Base-by-base conservation (phyloP, 768 basidiomycete species). In the Cantharellus anzutake region DNA sequence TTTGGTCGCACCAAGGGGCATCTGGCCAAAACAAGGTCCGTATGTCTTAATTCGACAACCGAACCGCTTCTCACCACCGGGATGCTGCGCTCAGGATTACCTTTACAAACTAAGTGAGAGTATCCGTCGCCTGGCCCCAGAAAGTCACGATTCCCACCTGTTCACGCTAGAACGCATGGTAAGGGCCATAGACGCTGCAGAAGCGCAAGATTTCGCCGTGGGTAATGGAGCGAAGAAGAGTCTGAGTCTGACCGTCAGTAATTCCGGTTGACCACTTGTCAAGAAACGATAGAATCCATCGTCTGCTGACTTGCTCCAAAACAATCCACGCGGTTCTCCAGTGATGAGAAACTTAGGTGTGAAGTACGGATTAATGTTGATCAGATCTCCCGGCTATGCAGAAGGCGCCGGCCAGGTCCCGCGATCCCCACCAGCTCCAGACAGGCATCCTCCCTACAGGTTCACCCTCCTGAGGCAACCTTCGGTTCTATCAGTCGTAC, bases 11-110 rank as follows among this genome's bases (percentile, higher is more conserved):
- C 0, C 76, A 80, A 0, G 93, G 93, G 0, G 91, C 92, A 0
- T 96, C 92, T 0, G 93, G 93, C 0, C 78, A 73, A 2, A 98
- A 98, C 73, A 93, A 91, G 74, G 91, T 86, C 41, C 39, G 68
- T 59, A 2, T 7, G 4, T 42, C 44, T 4, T 41, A 41, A 37
- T 11, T 48, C 44, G 11, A 11, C 44, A 11, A 29, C 44, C 29
- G 40, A 14, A 11, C 39, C 55, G 42, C 7, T 34, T 7, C 20
- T 60, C 14, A 38, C 7, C 11, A n/a, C 38, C 52, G 29, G 14
- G 14, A 48, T 56, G 5, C 52, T 57, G 5, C 35, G 0, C 3
- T 35, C 62, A 93, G 89, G 91, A 96, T 41, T 97, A 97, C 66
- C 73, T 96, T 2, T 94, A 83, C 67, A 74, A 79, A 5, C 80